These are phyloP conservation scores for Xanthoceras sorbifolium DNA, from an alignment of 345 rosid genomes.

Conservation along the genomic window DNA sequence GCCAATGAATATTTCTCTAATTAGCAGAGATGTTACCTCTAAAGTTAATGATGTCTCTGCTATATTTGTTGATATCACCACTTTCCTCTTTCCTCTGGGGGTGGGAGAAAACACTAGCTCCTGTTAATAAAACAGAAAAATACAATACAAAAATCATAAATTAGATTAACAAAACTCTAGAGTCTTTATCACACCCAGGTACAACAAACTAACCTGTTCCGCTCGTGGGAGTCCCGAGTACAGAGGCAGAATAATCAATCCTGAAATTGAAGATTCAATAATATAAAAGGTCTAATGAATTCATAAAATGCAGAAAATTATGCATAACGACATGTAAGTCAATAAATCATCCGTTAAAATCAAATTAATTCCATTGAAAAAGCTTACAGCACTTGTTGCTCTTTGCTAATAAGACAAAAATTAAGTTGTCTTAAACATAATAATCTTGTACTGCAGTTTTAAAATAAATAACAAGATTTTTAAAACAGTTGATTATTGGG, in stretches of 20 bases:
- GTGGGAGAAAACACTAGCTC: constrained; percentile 85
- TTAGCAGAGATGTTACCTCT: constrained; percentile 54
- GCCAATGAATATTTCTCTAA: neutral
- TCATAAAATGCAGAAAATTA: constrained; percentile 4
- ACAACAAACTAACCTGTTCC: constrained; percentile 57
- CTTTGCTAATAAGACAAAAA: neutral
- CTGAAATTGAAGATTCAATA: constrained; percentile 49
- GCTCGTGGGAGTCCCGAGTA: constrained; percentile 89
- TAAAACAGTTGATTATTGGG: neutral
- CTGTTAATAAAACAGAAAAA: constrained; percentile 38
- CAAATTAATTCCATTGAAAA: constrained; percentile 1
- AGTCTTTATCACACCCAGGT: neutral
- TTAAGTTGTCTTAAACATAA: neutral
- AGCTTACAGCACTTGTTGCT: neutral
- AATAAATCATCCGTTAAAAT: neutral
- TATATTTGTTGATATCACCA: constrained; percentile 87
- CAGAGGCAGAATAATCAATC: constrained; percentile 71
- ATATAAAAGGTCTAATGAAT: neutral
- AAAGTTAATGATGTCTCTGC: constrained; percentile 94
- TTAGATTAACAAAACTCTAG: neutral
- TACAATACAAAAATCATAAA: neutral
- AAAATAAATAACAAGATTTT: neutral
- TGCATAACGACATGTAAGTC: neutral
- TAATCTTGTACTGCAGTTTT: neutral
- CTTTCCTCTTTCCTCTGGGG: constrained; percentile 93